Evolutionary conservation across 129 eudicot species (phyloP).

Genomic region (Saussurea involucrata): DNA sequence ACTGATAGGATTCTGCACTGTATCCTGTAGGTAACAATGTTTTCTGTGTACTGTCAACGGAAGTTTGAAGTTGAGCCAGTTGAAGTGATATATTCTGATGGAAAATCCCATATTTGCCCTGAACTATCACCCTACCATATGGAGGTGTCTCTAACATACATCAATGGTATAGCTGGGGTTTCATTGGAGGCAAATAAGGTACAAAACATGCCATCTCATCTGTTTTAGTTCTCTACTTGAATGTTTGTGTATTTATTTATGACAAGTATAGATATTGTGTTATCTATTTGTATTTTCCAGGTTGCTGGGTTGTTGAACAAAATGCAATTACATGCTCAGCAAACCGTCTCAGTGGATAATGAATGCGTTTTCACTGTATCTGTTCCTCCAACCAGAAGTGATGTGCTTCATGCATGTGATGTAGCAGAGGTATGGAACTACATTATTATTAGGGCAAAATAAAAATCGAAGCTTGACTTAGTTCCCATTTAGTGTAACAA

Average conservation of each 20-base stretch:
- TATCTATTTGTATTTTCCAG: constrained; percentile 30
- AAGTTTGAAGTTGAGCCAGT: constrained; percentile 98
- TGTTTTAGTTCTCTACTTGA: not conserved
- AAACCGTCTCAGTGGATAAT: constrained; percentile 34
- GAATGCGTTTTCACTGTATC: constrained; percentile 48
- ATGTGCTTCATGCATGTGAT: constrained; percentile 94
- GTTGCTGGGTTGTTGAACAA: constrained; percentile 55
- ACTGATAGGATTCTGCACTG: constrained; percentile 8
- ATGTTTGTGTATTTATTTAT: not conserved
- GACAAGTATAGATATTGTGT: not conserved
- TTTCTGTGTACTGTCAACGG: constrained; percentile 73
- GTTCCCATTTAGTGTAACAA: not conserved
- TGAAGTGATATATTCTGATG: constrained; percentile 67
- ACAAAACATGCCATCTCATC: not conserved
- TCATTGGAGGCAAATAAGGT: constrained; percentile 79
- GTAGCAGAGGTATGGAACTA: constrained; percentile 72
- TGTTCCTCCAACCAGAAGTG: constrained; percentile 99
- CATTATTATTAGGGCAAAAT: not conserved
- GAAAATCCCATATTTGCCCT: constrained; percentile 64
- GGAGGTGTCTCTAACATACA: constrained; percentile 77
- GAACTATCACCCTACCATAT: constrained; percentile 73
- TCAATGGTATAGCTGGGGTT: constrained; percentile 62
- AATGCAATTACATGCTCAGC: constrained; percentile 53
- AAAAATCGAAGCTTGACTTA: not conserved
- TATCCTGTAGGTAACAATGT: constrained; percentile 82